phyloP scores from a whole-genome alignment of 805 yeast species.

The Kurtzmaniella cleridarum region DNA sequence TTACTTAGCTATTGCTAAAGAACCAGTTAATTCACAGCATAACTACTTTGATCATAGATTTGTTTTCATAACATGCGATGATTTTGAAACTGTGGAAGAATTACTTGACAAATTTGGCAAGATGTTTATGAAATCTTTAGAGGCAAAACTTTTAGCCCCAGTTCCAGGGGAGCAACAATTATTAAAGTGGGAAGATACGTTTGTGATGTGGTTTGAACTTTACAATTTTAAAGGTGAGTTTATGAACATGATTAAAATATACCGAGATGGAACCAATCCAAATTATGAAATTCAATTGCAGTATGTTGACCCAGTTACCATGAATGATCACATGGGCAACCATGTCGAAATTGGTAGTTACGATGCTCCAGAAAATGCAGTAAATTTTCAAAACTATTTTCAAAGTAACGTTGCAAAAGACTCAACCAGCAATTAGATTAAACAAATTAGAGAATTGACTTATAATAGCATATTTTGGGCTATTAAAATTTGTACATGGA shows the following conservation, averaged over 20 bases:
- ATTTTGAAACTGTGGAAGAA: conserved; percentile 8
- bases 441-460: no score
- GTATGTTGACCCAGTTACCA: conserved; percentile 25
- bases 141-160: conserved; percentile 24
- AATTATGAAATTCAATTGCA: conserved; percentile 14
- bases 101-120: conserved; percentile 16
- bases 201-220: conserved; percentile 31
- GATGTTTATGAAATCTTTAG: conserved; percentile 17
- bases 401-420: conserved; percentile 25
- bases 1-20: conserved; percentile 17
- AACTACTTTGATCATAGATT: conserved; percentile 18
- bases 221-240: conserved; percentile 30
- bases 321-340: conserved; percentile 28
- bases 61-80: conserved; percentile 19
- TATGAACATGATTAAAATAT: conserved; percentile 18
- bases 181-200: conserved; percentile 25
- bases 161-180: conserved; percentile 4
- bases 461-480: no score
- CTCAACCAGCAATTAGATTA: no score
- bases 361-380: conserved; percentile 22
- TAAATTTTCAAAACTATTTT: conserved; percentile 7
- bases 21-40: conserved; percentile 8
- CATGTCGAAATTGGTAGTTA: conserved; percentile 13
- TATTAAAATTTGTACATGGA: no score
- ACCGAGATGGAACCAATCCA: conserved; percentile 16